These are phyloP conservation scores for Gamarada debralockiae DNA, from an alignment of 495 filamentous ascomycete genomes.

Conservation along the genomic window DNA sequence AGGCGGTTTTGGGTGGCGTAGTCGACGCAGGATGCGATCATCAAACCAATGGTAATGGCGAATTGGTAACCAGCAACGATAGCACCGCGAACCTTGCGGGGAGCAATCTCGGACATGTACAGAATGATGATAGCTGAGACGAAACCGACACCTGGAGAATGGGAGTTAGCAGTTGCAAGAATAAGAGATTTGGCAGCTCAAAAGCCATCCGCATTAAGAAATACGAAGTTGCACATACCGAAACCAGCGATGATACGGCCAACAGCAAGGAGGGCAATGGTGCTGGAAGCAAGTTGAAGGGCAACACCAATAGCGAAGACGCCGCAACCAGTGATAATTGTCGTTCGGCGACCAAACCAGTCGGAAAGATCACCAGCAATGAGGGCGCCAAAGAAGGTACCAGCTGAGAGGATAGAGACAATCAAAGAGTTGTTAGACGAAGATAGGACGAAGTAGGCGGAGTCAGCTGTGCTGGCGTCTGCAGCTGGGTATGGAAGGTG, in stretches of 20 bases:
- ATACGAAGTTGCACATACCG: constrained; percentile 45
- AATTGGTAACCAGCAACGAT: constrained; percentile 80
- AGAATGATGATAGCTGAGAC: constrained; percentile 44
- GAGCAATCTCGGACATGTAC: constrained; percentile 64
- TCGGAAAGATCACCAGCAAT: constrained; percentile 70
- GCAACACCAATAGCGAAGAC: constrained; percentile 76
- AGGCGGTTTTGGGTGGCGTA: constrained; percentile 63
- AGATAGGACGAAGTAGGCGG: too few species aligned
- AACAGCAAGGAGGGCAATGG: constrained; percentile 33
- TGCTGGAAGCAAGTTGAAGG: constrained; percentile 74
- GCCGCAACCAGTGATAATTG: constrained; percentile 56
- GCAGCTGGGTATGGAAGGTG: constrained; percentile 2
- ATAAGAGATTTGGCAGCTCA: too few species aligned
- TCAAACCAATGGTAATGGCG: constrained; percentile 76
- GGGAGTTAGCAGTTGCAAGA: constrained; percentile 64
- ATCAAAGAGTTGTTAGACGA: constrained; percentile 51
- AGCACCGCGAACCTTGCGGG: constrained; percentile 56
- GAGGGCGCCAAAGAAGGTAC: constrained; percentile 83
- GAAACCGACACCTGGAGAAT: not conserved
- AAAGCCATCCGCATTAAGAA: too few species aligned
- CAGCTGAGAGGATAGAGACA: constrained; percentile 81
- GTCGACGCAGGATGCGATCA: constrained; percentile 71
- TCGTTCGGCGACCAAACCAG: constrained; percentile 64
- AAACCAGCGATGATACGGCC: constrained; percentile 47
- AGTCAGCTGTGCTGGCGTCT: not conserved